Base-by-base conservation (phyloP, 768 basidiomycete species). In the Psilocybe subaeruginosa region DNA sequence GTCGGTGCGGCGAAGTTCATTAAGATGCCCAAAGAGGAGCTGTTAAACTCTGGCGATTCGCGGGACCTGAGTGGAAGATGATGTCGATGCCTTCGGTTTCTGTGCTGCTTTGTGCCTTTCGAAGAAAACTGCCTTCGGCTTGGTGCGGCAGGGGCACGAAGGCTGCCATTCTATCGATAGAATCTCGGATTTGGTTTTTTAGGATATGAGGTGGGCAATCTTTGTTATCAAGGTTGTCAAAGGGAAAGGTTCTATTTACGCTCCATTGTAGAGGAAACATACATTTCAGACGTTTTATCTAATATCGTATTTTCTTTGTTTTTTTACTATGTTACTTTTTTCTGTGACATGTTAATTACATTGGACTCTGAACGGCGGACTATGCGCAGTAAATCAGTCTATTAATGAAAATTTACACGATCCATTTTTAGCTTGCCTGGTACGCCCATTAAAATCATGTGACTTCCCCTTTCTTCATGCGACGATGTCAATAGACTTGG, bases 401-500 rank as follows among this genome's bases (percentile, higher is more conserved):
- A 43, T n/a, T 43, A 12, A 43, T 8, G 4, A 5, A 12, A 43
- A 43, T 43, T 43, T 43, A 43, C 41, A 43, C 41, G 41, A 14
- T 43, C 41, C 41, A 43, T 14, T 43, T 43, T 43, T 43, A 43
- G 41, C 11, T 43, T 43, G 41, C n/a, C 11, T 43, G 5, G 14
- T 43, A 43, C 41, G 41, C 41, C n/a, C 41, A 43, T 43, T 43
- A 43, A 43, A 43, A 43, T 43, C 61, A 67, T 56, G 66, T 64
- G 61, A 60, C 64, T 60, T 19, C 17, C 37, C 39, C 54, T 60
- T 64, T 27, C 61, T 61, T 62, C 58, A 50, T 60, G 66, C 57
- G 52, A 63, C 63, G 55, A 97, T 97, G 96, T 97, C 95, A 16
- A 86, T 99, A 76, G 97, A 99, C 78, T 78, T 99, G 57, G 93